A percentile compares a stretch with the other conserved stretches of the same genome.
These are phyloP conservation scores for Wickerhamiella kurtzmanii DNA, from an alignment of 805 yeast genomes.

Conservation along the genomic window DNA sequence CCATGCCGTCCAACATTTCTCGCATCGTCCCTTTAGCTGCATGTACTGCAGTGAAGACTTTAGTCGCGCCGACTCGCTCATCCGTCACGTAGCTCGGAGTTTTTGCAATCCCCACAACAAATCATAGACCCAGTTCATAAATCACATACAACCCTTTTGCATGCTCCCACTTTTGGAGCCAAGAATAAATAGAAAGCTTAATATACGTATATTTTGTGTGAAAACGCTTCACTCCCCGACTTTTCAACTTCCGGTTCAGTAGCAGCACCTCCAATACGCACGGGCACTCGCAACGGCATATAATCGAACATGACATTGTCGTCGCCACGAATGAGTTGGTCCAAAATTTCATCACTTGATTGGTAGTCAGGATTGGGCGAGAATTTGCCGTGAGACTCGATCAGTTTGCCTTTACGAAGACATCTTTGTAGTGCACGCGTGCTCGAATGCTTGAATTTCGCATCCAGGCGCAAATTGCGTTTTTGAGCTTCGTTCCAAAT, in stretches of 20 bases:
- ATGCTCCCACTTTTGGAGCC: background rate
- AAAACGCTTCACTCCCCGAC: constrained; percentile 23
- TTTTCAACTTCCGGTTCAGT: constrained; percentile 21
- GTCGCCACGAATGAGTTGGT: constrained; percentile 24
- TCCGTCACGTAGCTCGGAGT: background rate
- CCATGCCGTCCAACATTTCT: constrained; percentile 1
- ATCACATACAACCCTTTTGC: too few species aligned
- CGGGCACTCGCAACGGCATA: constrained; percentile 26
- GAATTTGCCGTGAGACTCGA: constrained; percentile 22
- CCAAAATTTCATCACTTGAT: constrained; percentile 23
- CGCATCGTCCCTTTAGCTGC: background rate
- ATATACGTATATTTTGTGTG: constrained; percentile 23
- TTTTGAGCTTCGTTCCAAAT: constrained; percentile 17
- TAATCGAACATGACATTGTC: constrained; percentile 27
- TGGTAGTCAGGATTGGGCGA: constrained; percentile 23
- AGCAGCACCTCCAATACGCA: constrained; percentile 16
- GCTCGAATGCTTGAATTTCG: constrained; percentile 26
- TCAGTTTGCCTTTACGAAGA: constrained; percentile 25
- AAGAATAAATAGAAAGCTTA: background rate
- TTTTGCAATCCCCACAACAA: too few species aligned
- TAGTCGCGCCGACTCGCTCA: background rate
- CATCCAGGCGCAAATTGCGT: constrained; percentile 22
- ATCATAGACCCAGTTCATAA: too few species aligned
- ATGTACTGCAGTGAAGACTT: background rate
- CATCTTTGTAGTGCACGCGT: constrained; percentile 28